Evolutionary conservation across 2,329 filamentous ascomycete genomes (phyloP), one percentile per base, ranked within the genome.

Genomic region (Alternaria sp.): DNA sequence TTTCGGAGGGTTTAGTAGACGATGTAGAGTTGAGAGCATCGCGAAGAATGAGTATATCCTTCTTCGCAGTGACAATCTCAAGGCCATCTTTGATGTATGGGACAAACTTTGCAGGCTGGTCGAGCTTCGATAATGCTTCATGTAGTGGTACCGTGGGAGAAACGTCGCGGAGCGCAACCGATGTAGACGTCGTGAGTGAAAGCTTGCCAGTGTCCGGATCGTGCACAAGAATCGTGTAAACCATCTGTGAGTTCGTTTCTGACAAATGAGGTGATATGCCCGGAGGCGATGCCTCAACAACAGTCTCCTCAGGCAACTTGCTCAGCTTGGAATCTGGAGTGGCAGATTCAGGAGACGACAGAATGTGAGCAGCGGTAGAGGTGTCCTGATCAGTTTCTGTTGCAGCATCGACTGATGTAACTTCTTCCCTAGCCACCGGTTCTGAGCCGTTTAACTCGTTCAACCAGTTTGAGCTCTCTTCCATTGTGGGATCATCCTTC

Each of bases 31-130:
- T 58, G 5, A 65, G 58, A 17, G 58, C 42, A 31, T 70, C 61
- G 17, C 74, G 71, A 1, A 77, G 59, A 10, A 76, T 61, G 9
- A 78, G 70, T 48, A 77, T 66, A 40, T 77, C 63, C 24, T 65
- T 61, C 9, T 68, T 73, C 1, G 67, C 67, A n/a, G 54, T 67
- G 23, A 75, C 57, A 11, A 76, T 61, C 41, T 76, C 72, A 23
- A 70, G 68, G 17, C 61, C 61, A 0, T 60, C 28, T 0, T 67
- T 65, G 2, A 78, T 68, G 46, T 74, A 61, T 1, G 73, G 72
- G 7, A 77, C 52, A 46, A 76, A 76, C 39, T 69, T 72, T 9
- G 66, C 61, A 0, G 73, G 74, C 5, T 60, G 46, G 11, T 68
- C 63, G 28, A 77, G 70, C 2, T 56, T 60, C 4, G 66, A 56